These are phyloP conservation scores for Cryptococcus sp. DNA, from an alignment of 1,284 basidiomycete genomes.

Conservation along the genomic window DNA sequence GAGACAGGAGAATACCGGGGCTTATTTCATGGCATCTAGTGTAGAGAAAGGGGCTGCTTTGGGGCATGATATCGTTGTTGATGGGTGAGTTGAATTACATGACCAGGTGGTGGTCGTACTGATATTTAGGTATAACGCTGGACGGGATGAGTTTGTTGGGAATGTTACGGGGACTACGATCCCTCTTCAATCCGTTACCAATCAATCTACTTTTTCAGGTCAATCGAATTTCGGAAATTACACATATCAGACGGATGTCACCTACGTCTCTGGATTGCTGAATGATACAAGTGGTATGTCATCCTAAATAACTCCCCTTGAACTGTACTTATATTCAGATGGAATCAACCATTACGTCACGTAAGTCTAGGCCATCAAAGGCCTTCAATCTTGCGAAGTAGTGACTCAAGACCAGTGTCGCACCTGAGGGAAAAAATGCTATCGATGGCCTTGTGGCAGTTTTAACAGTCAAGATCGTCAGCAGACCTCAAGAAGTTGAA, in stretches of 20 bases:
- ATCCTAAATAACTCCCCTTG: too few relatives aligned
- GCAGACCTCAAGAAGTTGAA: too few relatives aligned
- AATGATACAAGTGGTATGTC: slow-evolving; percentile 56
- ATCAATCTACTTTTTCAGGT: slow-evolving; percentile 48
- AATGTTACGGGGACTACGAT: slow-evolving; percentile 64
- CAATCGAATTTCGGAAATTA: slow-evolving; percentile 50
- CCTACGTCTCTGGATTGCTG: slow-evolving; percentile 65
- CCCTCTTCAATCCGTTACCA: slow-evolving; percentile 57
- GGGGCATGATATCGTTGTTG: slow-evolving; percentile 57
- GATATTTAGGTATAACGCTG: slow-evolving; percentile 55
- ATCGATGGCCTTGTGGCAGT: slow-evolving; percentile 83
- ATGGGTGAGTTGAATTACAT: slow-evolving; percentile 53
- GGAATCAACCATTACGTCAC: slow-evolving; percentile 72
- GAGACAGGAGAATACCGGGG: slow-evolving; percentile 66
- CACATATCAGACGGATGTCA: slow-evolving; percentile 64
- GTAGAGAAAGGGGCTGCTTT: slow-evolving; percentile 64
- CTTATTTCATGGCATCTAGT: slow-evolving; percentile 76
- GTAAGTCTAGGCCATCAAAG: slow-evolving; percentile 8
- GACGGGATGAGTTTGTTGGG: slow-evolving; percentile 71
- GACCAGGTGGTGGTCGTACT: not conserved
- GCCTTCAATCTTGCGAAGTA: not conserved
- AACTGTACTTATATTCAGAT: slow-evolving; percentile 23
- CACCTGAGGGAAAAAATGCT: slow-evolving; percentile 58
- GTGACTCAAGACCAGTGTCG: slow-evolving; percentile 49
- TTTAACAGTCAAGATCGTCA: slow-evolving; percentile 65